Conservation (phyloP, 2,329 filamentous ascomycete species). For the Laburnicola sp. region DNA sequence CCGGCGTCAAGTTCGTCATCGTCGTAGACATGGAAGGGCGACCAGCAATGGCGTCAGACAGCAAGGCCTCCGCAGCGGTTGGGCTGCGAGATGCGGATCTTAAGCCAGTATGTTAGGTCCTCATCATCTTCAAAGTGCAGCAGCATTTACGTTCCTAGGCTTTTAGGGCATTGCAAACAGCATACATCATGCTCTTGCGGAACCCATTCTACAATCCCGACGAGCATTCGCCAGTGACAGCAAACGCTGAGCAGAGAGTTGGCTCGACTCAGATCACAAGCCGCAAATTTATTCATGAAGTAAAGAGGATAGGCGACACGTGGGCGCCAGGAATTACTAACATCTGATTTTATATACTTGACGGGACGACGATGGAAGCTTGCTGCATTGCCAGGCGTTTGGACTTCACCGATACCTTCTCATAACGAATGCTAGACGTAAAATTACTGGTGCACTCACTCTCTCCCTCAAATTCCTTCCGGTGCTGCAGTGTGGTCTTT, state of each 20-base stretch:
- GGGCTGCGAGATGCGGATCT: conserved; percentile 85
- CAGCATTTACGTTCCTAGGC: conserved; percentile 55
- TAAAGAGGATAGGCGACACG: conserved; percentile 79
- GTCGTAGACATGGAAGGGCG: conserved; percentile 88
- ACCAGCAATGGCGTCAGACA: conserved; percentile 44
- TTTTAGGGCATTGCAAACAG: conserved; percentile 89
- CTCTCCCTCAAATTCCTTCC: no score
- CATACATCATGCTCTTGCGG: conserved; percentile 84
- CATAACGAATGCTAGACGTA: no score
- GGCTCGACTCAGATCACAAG: conserved; percentile 73
- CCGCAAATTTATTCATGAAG: conserved; percentile 75
- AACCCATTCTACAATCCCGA: conserved; percentile 96
- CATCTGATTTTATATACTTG: conserved; percentile 51
- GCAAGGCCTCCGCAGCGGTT: conserved; percentile 52
- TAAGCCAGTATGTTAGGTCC: conserved; percentile 66
- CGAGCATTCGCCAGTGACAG: conserved; percentile 68
- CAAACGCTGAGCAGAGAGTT: conserved; percentile 49
- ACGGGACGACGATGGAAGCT: conserved; percentile 21
- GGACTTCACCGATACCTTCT: neutral
- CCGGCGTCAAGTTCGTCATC: conserved; percentile 85
- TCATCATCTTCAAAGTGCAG: neutral
- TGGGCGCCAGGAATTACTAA: conserved; percentile 76
- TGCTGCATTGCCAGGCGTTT: conserved; percentile 35
- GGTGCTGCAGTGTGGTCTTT: no score
- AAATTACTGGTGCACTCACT: no score